A percentile compares a stretch with the other conserved stretches of the same genome.
phyloP scores from a whole-genome alignment of 2,329 filamentous ascomycete species.

The Ophiobolus disseminans region DNA sequence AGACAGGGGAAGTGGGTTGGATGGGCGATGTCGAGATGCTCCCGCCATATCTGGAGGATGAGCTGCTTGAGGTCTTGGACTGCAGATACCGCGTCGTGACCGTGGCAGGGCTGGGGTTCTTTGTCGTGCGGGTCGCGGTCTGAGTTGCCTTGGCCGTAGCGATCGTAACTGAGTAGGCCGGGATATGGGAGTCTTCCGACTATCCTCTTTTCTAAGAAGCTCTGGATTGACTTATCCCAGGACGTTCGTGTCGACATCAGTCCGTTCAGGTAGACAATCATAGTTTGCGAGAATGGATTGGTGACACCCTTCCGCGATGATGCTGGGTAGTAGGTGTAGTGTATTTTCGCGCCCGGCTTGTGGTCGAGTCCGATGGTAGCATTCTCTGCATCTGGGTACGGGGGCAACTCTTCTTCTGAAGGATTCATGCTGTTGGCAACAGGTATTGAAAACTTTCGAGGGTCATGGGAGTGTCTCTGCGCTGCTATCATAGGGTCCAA shows the following conservation, averaged over 20 bases:
- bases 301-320: slow-evolving; percentile 30
- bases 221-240: slow-evolving; percentile 47
- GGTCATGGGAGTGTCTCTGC: slow-evolving; percentile 4
- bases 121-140: slow-evolving; percentile 54
- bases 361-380: slow-evolving; percentile 36
- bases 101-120: slow-evolving; percentile 48
- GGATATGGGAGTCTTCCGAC: slow-evolving; percentile 42
- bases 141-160: slow-evolving; percentile 63
- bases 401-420: slow-evolving; percentile 38
- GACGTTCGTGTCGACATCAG: slow-evolving; percentile 50
- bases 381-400: slow-evolving; percentile 39
- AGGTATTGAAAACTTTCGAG: slow-evolving; percentile 17
- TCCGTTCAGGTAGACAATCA: slow-evolving; percentile 56
- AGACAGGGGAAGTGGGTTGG: slow-evolving; percentile 43
- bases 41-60: slow-evolving; percentile 48
- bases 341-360: slow-evolving; percentile 39
- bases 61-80: slow-evolving; percentile 57
- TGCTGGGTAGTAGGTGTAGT: slow-evolving; percentile 45
- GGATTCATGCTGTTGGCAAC: slow-evolving; percentile 23
- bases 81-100: slow-evolving; percentile 57
- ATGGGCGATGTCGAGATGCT: slow-evolving; percentile 41
- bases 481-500: slow-evolving; percentile 2
- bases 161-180: slow-evolving; percentile 63
- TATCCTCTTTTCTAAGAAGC: slow-evolving; percentile 38
- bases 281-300: slow-evolving; percentile 44